Conservation (phyloP, 2,329 filamentous ascomycete species). For the Aspergillus arachidicola region DNA sequence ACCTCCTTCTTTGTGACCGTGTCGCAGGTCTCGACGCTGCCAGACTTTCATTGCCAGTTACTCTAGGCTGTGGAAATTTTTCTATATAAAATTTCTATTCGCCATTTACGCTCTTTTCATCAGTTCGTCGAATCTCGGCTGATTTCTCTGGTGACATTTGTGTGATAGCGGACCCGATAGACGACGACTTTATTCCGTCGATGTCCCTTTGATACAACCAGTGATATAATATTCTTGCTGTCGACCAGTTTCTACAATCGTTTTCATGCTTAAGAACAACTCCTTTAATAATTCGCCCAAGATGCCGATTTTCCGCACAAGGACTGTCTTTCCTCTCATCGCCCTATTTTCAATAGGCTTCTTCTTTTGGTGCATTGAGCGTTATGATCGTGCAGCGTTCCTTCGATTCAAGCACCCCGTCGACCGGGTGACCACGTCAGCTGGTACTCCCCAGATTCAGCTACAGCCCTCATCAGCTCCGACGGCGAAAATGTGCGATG, state of each 20-base stretch:
- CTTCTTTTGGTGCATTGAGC: conserved; percentile 45
- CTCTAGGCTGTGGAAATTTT: conserved; percentile 20
- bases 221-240: conserved; percentile 13
- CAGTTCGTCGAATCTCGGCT: conserved; percentile 4
- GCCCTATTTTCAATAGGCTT: conserved; percentile 41
- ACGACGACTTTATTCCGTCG: conserved; percentile 11
- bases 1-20: conserved; percentile 25
- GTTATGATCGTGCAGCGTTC: conserved; percentile 41
- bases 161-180: conserved; percentile 14
- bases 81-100: conserved; percentile 11
- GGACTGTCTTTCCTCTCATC: conserved; percentile 42
- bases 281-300: conserved; percentile 29
- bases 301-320: conserved; percentile 44
- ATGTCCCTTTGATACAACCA: conserved; percentile 18
- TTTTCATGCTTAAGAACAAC: conserved; percentile 37
- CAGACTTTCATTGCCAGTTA: conserved; percentile 38
- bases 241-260: conserved; percentile 6
- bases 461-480: conserved; percentile 22
- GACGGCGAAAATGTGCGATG: conserved; percentile 33
- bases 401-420: conserved; percentile 40
- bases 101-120: conserved; percentile 27
- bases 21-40: conserved; percentile 38
- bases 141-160: conserved; percentile 9
- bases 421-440: conserved; percentile 28
- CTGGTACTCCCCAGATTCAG: conserved; percentile 24